Base-by-base conservation (phyloP, 257 asterid species). In the Solanum tarapatanum region DNA sequence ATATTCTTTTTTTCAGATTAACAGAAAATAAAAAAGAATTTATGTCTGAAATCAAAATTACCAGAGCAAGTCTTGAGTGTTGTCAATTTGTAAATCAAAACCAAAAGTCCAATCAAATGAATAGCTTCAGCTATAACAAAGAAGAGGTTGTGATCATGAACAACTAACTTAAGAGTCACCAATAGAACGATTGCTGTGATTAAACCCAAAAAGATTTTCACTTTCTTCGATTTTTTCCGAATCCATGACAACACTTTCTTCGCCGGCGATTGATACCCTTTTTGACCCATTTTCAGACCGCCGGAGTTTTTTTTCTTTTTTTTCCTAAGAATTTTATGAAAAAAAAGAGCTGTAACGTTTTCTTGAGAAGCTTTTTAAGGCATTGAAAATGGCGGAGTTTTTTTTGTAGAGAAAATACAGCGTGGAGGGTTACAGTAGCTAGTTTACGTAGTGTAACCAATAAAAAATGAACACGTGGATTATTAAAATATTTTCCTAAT, bases 1-100 rank as follows among this genome's bases (percentile, higher is more conserved):
- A 60, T 12, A 39, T 3, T 2, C 0, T 2, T 24, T 26, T 66
- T 62, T 60, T 2, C 60, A 64, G 58, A 79, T 58, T 17, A 87
- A 55, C 30, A 14, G 33, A 64, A 76, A 79, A 19, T 26, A 24
- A 19, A 75, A 84, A 39, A 6, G 45, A 89, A 43, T 10, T 39
- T 5, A 74, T 72, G 26, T 28, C 12, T 28, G 55, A 4, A 70
- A 43, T 66, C 0, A 66, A 24, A 69, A 28, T 84, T 90, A 96
- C 98, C 98, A 26, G 98, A 94, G 89, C 98, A 96, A 74, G 96
- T 93, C 87, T 93, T 96, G 51, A 88, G 93, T 3, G 94, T 94
- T 41, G 93, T 87, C 90, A 96, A 98, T 93, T 96, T 96, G 89
- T 94, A 94, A 87, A 96, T 96, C 89, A 93, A 80, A 88, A 95